These are phyloP conservation scores for Lactarius sanguifluus DNA, from an alignment of 768 basidiomycete genomes.

Conservation along the genomic window DNA sequence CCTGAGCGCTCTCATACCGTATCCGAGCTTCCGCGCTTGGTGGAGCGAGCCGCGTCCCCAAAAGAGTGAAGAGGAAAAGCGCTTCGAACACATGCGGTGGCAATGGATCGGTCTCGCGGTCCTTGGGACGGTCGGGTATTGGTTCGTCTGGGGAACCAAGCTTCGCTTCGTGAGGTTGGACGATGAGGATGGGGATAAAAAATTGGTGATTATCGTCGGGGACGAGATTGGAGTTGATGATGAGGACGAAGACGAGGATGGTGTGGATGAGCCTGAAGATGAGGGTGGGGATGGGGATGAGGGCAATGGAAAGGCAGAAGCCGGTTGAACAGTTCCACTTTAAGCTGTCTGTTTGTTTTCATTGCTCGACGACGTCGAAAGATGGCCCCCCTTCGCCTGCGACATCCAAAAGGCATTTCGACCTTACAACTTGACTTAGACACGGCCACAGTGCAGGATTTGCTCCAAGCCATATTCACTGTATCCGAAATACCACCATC, in stretches of 20 bases:
- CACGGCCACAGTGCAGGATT: conserved; percentile 64
- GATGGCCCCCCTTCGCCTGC: conserved; percentile 75
- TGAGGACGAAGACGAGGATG: conserved; percentile 5
- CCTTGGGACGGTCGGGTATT: conserved; percentile 43
- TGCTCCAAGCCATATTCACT: conserved; percentile 69
- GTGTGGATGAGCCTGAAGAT: not conserved
- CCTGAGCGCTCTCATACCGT: conserved; percentile 34
- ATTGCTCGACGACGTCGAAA: not conserved
- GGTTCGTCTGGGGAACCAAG: conserved; percentile 19
- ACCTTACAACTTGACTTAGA: conserved; percentile 70
- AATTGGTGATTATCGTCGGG: conserved; percentile 19
- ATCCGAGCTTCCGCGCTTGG: conserved; percentile 35
- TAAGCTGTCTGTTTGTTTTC: conserved; percentile 1
- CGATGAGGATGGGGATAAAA: conserved; percentile 16
- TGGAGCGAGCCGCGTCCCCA: conserved; percentile 28
- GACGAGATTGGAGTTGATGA: conserved; percentile 20
- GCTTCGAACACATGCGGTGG: conserved; percentile 52
- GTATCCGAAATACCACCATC: conserved; percentile 70
- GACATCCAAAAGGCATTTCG: conserved; percentile 81
- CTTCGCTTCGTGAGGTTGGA: conserved; percentile 5
- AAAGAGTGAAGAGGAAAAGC: conserved; percentile 45
- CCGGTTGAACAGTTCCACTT: not conserved
- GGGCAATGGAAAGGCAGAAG: not conserved
- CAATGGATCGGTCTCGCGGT: conserved; percentile 50
- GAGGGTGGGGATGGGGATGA: not conserved